Base-by-base conservation (phyloP, 345 rosid species). In the Dovyalis caffra region DNA sequence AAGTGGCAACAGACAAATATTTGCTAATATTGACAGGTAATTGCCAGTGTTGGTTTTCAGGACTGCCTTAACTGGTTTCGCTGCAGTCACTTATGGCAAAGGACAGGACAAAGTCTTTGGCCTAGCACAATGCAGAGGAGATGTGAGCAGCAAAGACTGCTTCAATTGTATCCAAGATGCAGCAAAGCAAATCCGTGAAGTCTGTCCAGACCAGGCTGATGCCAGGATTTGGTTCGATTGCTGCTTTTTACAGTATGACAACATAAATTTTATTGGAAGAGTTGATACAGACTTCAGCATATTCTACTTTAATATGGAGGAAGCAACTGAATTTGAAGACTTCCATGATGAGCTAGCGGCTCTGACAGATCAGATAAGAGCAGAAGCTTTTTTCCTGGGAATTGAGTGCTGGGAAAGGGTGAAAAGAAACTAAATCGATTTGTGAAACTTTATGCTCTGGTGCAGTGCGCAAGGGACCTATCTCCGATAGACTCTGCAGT, bases 101-200 rank as follows among this genome's bases (percentile, higher is more conserved):
- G 85, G 56, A 69, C 62, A 67, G 38, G 84, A 84, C 65, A 86
- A 23, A 68, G 88, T 91, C 38, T 87, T 88, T 51, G 97, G 98
- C 26, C 86, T 93, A 3, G 90, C 92, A 20, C 97, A 93, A 78
- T 91, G 98, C 86, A 85, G 98, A 72, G 93, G 92, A 67, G 98
- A 91, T 74, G 85, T 90, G 23, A 78, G 87, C 82, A 71, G 64
- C 62, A 37, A 79, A 58, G 90, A 87, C 71, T 91, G 94, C 70
- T 76, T 85, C 0, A 74, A 31, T 40, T 93, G 97, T 71, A 80
- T 91, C 78, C 80, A 81, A 64, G 94, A 91, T 51, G 97, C 93
- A 0, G 88, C 85, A 9, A 85, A 80, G 70, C 83, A 84, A 78
- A 85, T 91, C 80, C 89, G 80, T 8, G 73, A 83, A 71, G 72